A percentile compares a stretch with the other conserved stretches of the same genome.
phyloP scores from a whole-genome alignment of 345 rosid species.

The Acer campestre region DNA sequence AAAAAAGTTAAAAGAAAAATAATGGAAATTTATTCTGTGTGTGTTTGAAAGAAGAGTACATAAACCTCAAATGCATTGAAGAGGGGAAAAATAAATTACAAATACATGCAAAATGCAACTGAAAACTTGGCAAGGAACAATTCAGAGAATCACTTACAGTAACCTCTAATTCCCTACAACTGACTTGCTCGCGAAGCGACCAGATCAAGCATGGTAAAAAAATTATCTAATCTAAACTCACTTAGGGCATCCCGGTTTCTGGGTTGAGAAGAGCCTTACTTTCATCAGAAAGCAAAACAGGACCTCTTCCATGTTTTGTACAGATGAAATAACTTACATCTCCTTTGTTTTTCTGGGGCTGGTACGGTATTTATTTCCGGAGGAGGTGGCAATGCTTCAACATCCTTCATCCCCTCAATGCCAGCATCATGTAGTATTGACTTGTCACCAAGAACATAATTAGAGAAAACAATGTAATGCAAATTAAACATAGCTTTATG shows the following conservation, averaged over 20 bases:
- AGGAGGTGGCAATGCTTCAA: conserved; percentile 57
- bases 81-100: conserved; percentile 2
- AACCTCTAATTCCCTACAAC: background rate
- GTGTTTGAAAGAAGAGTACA: background rate
- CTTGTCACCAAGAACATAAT: conserved; percentile 81
- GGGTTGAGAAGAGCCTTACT: conserved; percentile 67
- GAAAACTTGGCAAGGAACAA: background rate
- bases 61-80: background rate
- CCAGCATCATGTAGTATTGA: conserved; percentile 87
- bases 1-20: no score
- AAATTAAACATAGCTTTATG: no score
- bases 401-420: conserved; percentile 51
- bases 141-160: conserved; percentile 8
- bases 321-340: conserved; percentile 87
- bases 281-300: conserved; percentile 64
- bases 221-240: conserved; percentile 20
- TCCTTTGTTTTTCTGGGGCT: conserved; percentile 61
- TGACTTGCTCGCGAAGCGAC: background rate
- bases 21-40: conserved; percentile 2
- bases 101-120: conserved; percentile 8
- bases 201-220: conserved; percentile 2
- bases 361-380: conserved; percentile 52
- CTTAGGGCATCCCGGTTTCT: conserved; percentile 67
- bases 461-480: conserved; percentile 36
- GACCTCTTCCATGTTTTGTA: conserved; percentile 87